Conservation (phyloP, 2,329 filamentous ascomycete species). For the Colletotrichum navitas region DNA sequence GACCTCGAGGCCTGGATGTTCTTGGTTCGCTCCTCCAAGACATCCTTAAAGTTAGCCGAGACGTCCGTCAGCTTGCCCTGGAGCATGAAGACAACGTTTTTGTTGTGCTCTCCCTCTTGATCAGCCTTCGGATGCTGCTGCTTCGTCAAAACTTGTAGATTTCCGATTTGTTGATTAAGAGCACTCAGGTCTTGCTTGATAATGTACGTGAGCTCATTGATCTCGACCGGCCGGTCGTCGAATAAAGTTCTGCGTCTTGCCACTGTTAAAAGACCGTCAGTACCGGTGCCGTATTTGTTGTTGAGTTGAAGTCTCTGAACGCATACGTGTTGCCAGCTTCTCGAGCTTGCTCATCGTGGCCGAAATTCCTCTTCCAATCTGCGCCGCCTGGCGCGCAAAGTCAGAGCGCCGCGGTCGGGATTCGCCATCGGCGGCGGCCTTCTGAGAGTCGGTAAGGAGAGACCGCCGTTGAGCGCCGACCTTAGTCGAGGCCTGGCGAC, state of each 20-base stretch:
- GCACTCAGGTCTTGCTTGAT: conserved; percentile 96
- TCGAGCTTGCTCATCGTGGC: conserved; percentile 96
- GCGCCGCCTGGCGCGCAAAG: conserved; percentile 90
- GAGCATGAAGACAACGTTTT: conserved; percentile 92
- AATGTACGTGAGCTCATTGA: conserved; percentile 90
- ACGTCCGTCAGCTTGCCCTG: conserved; percentile 92
- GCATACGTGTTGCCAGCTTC: conserved; percentile 84
- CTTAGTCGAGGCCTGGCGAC: conserved; percentile 81
- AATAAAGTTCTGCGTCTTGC: conserved; percentile 98
- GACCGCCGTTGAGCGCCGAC: conserved; percentile 83
- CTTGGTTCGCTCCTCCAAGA: conserved; percentile 94
- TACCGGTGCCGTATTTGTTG: not conserved
- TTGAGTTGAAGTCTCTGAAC: not conserved
- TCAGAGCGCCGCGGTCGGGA: conserved; percentile 78
- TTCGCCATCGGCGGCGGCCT: conserved; percentile 69
- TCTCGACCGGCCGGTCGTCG: conserved; percentile 95
- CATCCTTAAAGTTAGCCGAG: conserved; percentile 95
- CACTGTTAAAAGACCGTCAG: conserved; percentile 63
- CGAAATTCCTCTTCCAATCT: conserved; percentile 92
- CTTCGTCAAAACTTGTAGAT: conserved; percentile 81
- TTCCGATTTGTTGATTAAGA: conserved; percentile 86
- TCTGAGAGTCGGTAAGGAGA: conserved; percentile 80
- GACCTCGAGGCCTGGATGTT: conserved; percentile 96
- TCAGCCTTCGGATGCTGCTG: conserved; percentile 79
- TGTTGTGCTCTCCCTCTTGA: conserved; percentile 97